phyloP scores from a whole-genome alignment of 2,329 filamentous ascomycete species.

The Nemania bipapillata region DNA sequence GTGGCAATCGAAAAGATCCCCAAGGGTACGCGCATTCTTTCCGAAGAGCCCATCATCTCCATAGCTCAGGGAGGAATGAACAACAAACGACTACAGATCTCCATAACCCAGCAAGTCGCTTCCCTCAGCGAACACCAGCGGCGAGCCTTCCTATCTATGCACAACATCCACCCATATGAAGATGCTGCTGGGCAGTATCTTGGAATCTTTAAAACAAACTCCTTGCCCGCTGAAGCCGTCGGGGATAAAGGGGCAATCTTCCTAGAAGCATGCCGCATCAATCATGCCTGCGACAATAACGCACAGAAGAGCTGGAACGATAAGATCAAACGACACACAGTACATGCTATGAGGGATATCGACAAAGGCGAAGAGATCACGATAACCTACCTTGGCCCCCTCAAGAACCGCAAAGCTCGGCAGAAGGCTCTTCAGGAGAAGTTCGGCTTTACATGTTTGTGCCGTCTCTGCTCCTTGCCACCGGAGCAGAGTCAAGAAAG shows the following conservation, averaged over 20 bases:
- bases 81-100: background rate
- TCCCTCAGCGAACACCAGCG: background rate
- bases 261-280: conserved; percentile 28
- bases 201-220: conserved; percentile 25
- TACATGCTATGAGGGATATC: conserved; percentile 28
- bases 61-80: background rate
- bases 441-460: conserved; percentile 20
- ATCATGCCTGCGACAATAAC: conserved; percentile 24
- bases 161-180: conserved; percentile 25
- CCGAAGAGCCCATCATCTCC: conserved; percentile 18
- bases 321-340: conserved; percentile 19
- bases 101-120: conserved; percentile 17
- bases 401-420: conserved; percentile 5
- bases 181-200: conserved; percentile 2
- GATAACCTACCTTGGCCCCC: conserved; percentile 13
- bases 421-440: conserved; percentile 15
- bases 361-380: conserved; percentile 29
- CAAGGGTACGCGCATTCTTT: conserved; percentile 24
- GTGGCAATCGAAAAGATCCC: conserved; percentile 14
- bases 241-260: conserved; percentile 16
- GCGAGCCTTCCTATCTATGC: conserved; percentile 24
- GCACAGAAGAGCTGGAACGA: conserved; percentile 29
- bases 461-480: conserved; percentile 25
- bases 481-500: conserved; percentile 16
- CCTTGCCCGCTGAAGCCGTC: conserved; percentile 12